Conservation (phyloP, 2,329 filamentous ascomycete species). For the Teratosphaeria zuluensis region DNA sequence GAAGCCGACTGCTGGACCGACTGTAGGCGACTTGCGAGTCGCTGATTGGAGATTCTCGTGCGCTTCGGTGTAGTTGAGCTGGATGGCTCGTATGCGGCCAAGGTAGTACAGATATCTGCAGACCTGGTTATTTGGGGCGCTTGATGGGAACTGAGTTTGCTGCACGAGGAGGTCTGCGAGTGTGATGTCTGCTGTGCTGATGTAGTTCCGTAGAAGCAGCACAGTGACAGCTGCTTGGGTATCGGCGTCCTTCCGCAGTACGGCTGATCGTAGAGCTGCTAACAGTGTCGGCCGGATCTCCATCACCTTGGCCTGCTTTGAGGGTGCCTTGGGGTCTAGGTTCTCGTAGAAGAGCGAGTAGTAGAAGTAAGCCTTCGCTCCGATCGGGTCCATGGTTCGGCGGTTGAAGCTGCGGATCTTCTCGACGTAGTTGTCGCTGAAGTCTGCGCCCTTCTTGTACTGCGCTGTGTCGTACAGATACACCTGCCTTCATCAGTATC, state of each 20-base stretch:
- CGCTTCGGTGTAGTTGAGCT: constrained; percentile 92
- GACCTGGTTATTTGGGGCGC: constrained; percentile 95
- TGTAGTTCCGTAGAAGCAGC: constrained; percentile 87
- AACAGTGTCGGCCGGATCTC: constrained; percentile 78
- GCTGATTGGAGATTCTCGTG: constrained; percentile 89
- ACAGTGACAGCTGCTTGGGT: constrained; percentile 97
- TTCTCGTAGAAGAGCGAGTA: constrained; percentile 93
- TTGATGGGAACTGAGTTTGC: constrained; percentile 88
- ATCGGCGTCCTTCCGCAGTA: constrained; percentile 90
- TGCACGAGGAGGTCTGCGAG: constrained; percentile 93
- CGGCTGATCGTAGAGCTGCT: constrained; percentile 83
- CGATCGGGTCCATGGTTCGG: constrained; percentile 84
- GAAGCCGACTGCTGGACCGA: constrained; percentile 81
- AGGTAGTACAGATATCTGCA: constrained; percentile 96
- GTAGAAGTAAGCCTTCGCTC: constrained; percentile 96
- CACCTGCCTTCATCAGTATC: constrained; percentile 52
- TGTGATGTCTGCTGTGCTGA: constrained; percentile 89
- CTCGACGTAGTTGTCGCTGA: constrained; percentile 75
- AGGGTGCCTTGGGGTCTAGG: constrained; percentile 76
- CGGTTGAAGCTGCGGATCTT: constrained; percentile 84
- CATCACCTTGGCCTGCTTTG: constrained; percentile 77
- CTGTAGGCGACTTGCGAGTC: constrained; percentile 88
- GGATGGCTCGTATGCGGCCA: constrained; percentile 89
- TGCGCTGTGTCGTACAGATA: constrained; percentile 79
- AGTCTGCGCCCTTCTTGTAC: constrained; percentile 68